These are phyloP conservation scores for Cytospora schulzeri DNA, from an alignment of 2,329 filamentous ascomycete species.

Conservation along the genomic window DNA sequence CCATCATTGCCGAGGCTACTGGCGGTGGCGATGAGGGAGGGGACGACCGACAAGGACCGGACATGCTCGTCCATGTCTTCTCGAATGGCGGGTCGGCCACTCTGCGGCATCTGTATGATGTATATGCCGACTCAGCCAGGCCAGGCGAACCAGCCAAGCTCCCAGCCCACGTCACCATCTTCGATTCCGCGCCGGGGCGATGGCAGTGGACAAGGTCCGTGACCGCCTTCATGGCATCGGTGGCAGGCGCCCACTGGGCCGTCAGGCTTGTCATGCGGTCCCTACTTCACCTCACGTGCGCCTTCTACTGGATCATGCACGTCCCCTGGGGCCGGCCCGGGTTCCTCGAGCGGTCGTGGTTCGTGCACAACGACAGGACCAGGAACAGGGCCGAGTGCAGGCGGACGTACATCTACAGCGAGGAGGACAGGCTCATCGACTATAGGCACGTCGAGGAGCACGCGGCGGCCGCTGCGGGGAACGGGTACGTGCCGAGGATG, in stretches of 20 bases:
- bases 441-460: conserved; percentile 52
- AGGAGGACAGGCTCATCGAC: conserved; percentile 50
- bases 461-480: conserved; percentile 42
- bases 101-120: conserved; percentile 42
- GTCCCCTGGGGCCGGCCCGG: conserved; percentile 36
- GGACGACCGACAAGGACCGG: conserved; percentile 31
- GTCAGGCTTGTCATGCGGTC: conserved; percentile 36
- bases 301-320: conserved; percentile 35
- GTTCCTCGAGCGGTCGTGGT: conserved; percentile 39
- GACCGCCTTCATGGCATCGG: conserved; percentile 41
- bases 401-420: conserved; percentile 56
- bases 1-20: conserved; percentile 33
- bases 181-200: conserved; percentile 53
- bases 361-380: conserved; percentile 41
- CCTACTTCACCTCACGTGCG: conserved; percentile 40
- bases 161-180: conserved; percentile 43
- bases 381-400: conserved; percentile 43
- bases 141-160: conserved; percentile 31
- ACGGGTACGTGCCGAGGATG: conserved; percentile 43
- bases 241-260: conserved; percentile 36
- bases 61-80: conserved; percentile 52
- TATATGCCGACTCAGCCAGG: conserved; percentile 30
- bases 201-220: conserved; percentile 44
- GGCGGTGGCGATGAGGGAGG: conserved; percentile 30
- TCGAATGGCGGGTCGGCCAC: conserved; percentile 55